These are phyloP conservation scores for Aureobasidium uvarum DNA, from an alignment of 2,329 filamentous ascomycete species.

Conservation along the genomic window DNA sequence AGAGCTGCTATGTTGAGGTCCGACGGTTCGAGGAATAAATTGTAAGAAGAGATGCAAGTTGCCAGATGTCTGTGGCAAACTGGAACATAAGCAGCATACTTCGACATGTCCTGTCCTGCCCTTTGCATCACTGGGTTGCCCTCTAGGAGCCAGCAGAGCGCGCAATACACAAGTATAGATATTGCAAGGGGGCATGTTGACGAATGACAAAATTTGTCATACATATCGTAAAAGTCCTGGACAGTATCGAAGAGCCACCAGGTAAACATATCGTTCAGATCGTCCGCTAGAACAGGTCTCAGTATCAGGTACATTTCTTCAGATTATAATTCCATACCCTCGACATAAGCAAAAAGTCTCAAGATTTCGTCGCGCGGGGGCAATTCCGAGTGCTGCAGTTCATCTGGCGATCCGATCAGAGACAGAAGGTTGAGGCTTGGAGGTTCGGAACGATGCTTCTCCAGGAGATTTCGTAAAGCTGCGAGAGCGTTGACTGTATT, in stretches of 20 bases:
- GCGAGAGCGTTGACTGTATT: slow-evolving; percentile 18
- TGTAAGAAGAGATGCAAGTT: neutral
- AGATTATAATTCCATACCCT: neutral
- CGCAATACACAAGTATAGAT: slow-evolving; percentile 26
- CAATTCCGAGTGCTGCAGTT: neutral
- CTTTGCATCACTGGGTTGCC: slow-evolving; percentile 11
- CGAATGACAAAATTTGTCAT: slow-evolving; percentile 26
- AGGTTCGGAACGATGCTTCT: slow-evolving; percentile 10
- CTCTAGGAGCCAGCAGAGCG: slow-evolving; percentile 24
- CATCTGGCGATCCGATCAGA: neutral
- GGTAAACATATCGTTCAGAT: slow-evolving; percentile 8
- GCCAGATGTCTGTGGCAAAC: neutral
- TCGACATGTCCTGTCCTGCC: neutral
- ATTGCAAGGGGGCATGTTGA: slow-evolving; percentile 26
- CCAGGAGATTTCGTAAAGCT: neutral
- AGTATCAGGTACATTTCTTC: neutral
- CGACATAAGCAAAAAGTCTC: slow-evolving; percentile 4
- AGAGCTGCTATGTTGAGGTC: slow-evolving; percentile 22
- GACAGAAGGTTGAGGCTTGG: neutral
- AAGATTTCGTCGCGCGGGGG: slow-evolving; percentile 1
- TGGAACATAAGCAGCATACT: slow-evolving; percentile 3
- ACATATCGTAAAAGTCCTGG: slow-evolving; percentile 11
- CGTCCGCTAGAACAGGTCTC: neutral
- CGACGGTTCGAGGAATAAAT: neutral
- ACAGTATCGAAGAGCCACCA: slow-evolving; percentile 24